These are phyloP conservation scores for Elaeagnus macrophylla DNA, from an alignment of 306 rosid genomes.

Conservation along the genomic window DNA sequence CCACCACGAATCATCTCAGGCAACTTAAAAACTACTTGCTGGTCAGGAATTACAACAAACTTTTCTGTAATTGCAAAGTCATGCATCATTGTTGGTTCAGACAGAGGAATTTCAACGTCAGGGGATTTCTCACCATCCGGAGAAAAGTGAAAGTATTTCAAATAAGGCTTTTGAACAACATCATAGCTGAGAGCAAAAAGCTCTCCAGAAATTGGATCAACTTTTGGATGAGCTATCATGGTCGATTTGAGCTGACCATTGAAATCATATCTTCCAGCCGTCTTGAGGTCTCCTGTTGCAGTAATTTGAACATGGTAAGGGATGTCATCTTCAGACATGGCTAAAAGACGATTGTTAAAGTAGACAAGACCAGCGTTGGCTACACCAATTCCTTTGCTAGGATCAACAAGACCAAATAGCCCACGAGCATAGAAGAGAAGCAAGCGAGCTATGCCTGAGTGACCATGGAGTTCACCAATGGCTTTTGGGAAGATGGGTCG, in stretches of 20 bases:
- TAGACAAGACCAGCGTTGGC: slow-evolving; percentile 94
- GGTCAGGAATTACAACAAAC: slow-evolving; percentile 76
- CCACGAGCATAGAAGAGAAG: slow-evolving; percentile 67
- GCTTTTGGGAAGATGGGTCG: slow-evolving; percentile 82
- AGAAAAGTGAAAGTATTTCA: slow-evolving; percentile 62
- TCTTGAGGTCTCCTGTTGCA: slow-evolving; percentile 56
- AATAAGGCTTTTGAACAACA: slow-evolving; percentile 68
- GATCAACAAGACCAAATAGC: slow-evolving; percentile 53
- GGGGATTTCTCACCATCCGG: slow-evolving; percentile 53
- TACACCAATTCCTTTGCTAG: slow-evolving; percentile 66
- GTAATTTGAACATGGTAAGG: slow-evolving; percentile 68
- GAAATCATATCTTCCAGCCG: slow-evolving; percentile 66
- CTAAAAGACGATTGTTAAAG: slow-evolving; percentile 57
- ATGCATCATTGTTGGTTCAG: slow-evolving; percentile 82
- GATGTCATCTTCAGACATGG: slow-evolving; percentile 75
- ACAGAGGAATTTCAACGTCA: slow-evolving; percentile 56
- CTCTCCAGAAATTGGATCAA: slow-evolving; percentile 62
- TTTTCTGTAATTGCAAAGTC: slow-evolving; percentile 79
- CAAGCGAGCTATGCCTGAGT: slow-evolving; percentile 81
- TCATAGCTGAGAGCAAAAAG: slow-evolving; percentile 58
- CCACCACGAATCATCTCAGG: slow-evolving; percentile 79
- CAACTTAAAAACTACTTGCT: slow-evolving; percentile 79
- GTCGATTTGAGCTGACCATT: slow-evolving; percentile 45
- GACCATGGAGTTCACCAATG: slow-evolving; percentile 96
- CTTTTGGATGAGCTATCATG: slow-evolving; percentile 90